These are phyloP conservation scores for Rubia yunnanensis DNA, from an alignment of 257 asterid genomes.

Conservation along the genomic window DNA sequence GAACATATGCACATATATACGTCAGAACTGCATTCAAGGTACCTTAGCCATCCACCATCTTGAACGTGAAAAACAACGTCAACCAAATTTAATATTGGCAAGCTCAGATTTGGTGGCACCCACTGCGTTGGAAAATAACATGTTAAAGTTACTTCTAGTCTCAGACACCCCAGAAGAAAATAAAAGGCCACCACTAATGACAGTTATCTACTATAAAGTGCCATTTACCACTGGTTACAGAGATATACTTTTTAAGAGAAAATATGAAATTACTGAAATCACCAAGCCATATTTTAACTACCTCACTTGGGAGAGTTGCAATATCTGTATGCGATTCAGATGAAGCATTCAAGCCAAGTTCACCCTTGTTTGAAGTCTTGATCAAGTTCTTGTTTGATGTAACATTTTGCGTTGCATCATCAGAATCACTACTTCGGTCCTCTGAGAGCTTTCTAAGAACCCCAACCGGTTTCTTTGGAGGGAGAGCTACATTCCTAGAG, in stretches of 20 bases:
- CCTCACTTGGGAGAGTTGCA: conserved; percentile 77
- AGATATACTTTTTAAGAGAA: not conserved
- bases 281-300: conserved; percentile 9
- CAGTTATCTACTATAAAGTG: not conserved
- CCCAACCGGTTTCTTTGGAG: conserved; percentile 41
- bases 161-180: conserved; percentile 10
- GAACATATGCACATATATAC: not conserved
- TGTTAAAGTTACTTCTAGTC: conserved; percentile 15
- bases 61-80: conserved; percentile 86
- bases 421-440: conserved; percentile 47
- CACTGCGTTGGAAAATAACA: conserved; percentile 47
- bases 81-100: conserved; percentile 77
- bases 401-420: conserved; percentile 28
- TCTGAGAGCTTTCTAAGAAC: conserved; percentile 31
- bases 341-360: conserved; percentile 32
- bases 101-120: conserved; percentile 85
- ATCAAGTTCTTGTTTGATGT: conserved; percentile 27
- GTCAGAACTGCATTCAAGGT: conserved; percentile 7
- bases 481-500: conserved; percentile 31
- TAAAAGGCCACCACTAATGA: not conserved
- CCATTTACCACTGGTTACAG: not conserved
- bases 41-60: conserved; percentile 99
- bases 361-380: conserved; percentile 29
- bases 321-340: conserved; percentile 26
- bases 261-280: not conserved